These are phyloP conservation scores for Thalassiosira sp. DNA, from an alignment of 352 stramenopile genomes.

Conservation along the genomic window DNA sequence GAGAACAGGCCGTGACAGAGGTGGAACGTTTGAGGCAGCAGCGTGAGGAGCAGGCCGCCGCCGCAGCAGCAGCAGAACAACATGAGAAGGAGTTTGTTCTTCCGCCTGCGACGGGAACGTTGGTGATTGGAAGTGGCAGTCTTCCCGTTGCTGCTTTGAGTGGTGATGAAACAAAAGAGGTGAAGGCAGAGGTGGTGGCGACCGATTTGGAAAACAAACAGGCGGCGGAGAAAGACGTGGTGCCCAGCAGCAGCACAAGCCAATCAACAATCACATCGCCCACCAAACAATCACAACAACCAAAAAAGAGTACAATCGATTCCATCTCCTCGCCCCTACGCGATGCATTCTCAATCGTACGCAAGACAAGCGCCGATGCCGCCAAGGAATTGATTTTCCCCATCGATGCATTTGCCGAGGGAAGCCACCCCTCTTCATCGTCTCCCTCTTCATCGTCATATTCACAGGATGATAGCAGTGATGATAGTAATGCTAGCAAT, in stretches of 20 bases:
- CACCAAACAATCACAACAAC: too few species aligned
- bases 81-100: neutral
- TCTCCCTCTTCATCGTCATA: neutral
- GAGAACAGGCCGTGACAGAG: neutral
- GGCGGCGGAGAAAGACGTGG: too few species aligned
- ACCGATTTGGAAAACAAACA: neutral
- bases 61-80: neutral
- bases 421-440: neutral
- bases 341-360: conserved; percentile 26
- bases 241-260: too few species aligned
- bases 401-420: conserved; percentile 16
- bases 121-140: neutral
- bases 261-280: too few species aligned
- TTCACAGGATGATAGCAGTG: neutral
- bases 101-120: neutral
- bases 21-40: neutral
- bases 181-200: neutral
- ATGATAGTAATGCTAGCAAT: neutral
- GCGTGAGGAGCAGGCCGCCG: neutral
- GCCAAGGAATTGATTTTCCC: conserved; percentile 44
- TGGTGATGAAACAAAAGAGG: neutral
- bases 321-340: conserved; percentile 8
- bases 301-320: neutral
- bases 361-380: conserved; percentile 13
- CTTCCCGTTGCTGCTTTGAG: neutral